Base-by-base conservation (phyloP, 148 eudicot genomes). In the Agrostemma githago region DNA sequence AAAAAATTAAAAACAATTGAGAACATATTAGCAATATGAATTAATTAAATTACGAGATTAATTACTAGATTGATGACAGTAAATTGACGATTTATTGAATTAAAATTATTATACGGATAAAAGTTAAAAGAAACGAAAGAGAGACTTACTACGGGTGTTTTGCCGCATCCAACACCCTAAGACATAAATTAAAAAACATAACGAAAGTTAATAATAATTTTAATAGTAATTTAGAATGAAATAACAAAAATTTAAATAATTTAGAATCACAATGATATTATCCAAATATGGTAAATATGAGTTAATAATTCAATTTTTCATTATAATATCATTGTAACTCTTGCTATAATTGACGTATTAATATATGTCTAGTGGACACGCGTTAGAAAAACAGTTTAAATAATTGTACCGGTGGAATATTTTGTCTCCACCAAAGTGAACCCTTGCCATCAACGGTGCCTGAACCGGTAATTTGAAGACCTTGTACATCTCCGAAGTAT, bases 341-440 rank as follows among this genome's bases (percentile, higher is more conserved):
- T 67, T 42, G 9, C 11, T 40, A 12, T 1, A 42, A 26, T 26
- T 26, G 34, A 26, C 34, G 34, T 26, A 19, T 5, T 15, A 4
- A 56, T 10, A 17, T n/a, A n/a, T 26, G 1, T 26, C 34, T 26
- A 26, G 34, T 26, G 34, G 34, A 26, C 34, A 26, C 34, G 34
- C 34, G 34, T 26, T 26, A 26, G 34, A 26, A 26, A 26, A 26
- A 26, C 34, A 26, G 1, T 26, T 26, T 26, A 26, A 26, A 26
- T 26, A 26, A 26, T 26, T 26, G 34, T 67, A 67, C 71, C 54
- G 34, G 16, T 8, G 71, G 37, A 9, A 9, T 5, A 15, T 14
- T 17, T 26, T 70, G 53, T 26, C 21, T 4, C 73, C 73, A 70
- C 73, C 73, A 70, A 51, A 70, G 61, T 10, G 19, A n/a, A 10